phyloP scores from a whole-genome alignment of 2,329 filamentous ascomycete species.

The Cryphonectria carpinicola region DNA sequence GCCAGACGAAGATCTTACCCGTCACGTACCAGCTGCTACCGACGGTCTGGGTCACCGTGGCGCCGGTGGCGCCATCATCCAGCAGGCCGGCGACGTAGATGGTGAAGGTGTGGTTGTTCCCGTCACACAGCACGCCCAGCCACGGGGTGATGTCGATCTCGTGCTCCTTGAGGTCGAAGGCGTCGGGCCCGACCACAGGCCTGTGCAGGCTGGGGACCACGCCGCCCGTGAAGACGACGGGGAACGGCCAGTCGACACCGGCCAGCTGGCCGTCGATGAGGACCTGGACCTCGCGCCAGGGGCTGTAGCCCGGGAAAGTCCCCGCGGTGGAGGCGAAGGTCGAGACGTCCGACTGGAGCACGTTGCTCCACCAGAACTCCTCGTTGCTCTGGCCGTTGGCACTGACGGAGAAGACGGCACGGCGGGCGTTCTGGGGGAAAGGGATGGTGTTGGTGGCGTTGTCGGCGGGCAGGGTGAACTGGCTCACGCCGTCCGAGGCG shows the following conservation, averaged over 20 bases:
- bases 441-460: conserved; percentile 61
- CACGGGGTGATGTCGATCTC: conserved; percentile 84
- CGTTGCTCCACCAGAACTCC: conserved; percentile 87
- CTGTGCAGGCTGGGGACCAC: conserved; percentile 77
- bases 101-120: conserved; percentile 65
- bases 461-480: conserved; percentile 68
- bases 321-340: conserved; percentile 63
- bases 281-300: conserved; percentile 79
- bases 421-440: conserved; percentile 69
- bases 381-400: conserved; percentile 76
- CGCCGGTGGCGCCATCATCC: conserved; percentile 54
- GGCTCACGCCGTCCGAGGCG: conserved; percentile 58
- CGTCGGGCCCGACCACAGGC: conserved; percentile 77
- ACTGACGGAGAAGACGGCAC: conserved; percentile 75
- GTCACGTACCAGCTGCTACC: conserved; percentile 75
- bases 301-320: conserved; percentile 67
- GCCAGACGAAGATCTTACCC: conserved; percentile 81
- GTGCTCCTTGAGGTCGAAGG: conserved; percentile 78
- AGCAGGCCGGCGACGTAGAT: conserved; percentile 69
- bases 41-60: conserved; percentile 57
- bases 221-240: conserved; percentile 81
- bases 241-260: conserved; percentile 80
- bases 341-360: conserved; percentile 62
- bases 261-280: conserved; percentile 73
- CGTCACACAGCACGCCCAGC: conserved; percentile 70